Evolutionary conservation across 2,329 filamentous ascomycete species (phyloP).

Genomic region (Hypoxylon sp.): DNA sequence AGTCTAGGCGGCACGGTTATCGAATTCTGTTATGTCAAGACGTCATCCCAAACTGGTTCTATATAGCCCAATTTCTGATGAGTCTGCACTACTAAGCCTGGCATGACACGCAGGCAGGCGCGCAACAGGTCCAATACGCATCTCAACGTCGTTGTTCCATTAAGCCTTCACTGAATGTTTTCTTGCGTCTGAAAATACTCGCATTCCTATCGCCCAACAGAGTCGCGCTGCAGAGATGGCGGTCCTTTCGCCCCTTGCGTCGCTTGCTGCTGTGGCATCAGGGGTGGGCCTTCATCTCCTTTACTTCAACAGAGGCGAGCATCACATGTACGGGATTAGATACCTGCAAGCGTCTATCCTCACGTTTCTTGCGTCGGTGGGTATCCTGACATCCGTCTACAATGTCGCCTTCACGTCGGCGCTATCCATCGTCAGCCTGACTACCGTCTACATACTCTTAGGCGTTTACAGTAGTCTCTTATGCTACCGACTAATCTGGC

Average conservation of each 20-base stretch:
- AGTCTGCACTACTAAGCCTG: not conserved
- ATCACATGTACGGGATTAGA: conserved; percentile 1
- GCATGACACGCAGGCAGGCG: not conserved
- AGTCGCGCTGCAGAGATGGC: not conserved
- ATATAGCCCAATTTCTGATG: conserved; percentile 3
- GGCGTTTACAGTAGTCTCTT: not conserved
- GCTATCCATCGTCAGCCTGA: not conserved
- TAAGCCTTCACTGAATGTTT: not conserved
- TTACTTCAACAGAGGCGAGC: not conserved
- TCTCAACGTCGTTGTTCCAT: not conserved
- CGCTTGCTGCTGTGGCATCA: not conserved
- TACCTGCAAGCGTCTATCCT: not conserved
- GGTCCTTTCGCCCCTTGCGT: not conserved
- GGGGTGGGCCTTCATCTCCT: conserved; percentile 1
- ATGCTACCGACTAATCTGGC: not conserved
- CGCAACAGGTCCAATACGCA: not conserved
- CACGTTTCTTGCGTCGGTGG: not conserved
- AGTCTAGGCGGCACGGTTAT: not conserved
- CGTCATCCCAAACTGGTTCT: not conserved
- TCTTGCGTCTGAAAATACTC: not conserved
- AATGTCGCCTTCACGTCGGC: not conserved
- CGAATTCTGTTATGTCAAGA: not conserved
- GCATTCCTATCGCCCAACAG: not conserved
- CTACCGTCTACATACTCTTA: not conserved
- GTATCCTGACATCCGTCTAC: not conserved